phyloP scores from a whole-genome alignment of 2,329 filamentous ascomycete genomes.

The Acephala macrosclerotiorum region DNA sequence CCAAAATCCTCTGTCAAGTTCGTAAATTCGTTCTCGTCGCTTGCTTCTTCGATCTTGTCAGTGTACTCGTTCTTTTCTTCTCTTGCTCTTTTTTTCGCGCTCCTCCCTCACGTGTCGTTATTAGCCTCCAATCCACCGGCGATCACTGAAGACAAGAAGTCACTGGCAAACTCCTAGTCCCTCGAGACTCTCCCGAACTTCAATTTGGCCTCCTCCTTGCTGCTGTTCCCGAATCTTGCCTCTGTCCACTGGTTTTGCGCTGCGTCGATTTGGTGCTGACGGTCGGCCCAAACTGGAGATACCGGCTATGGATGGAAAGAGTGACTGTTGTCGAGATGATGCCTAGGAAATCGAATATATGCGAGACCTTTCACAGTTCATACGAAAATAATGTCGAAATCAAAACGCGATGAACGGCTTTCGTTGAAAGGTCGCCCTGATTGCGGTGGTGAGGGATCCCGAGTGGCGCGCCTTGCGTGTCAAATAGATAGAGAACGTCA shows the following conservation, averaged over 20 bases:
- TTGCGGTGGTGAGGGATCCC: slow-evolving; percentile 12
- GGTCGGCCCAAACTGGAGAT: neutral
- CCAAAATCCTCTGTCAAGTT: neutral
- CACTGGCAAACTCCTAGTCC: neutral
- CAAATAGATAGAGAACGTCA: slow-evolving; percentile 21
- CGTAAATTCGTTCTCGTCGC: neutral
- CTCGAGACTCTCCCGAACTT: neutral
- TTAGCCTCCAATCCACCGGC: neutral
- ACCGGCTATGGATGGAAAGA: neutral
- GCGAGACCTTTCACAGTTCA: slow-evolving; percentile 1
- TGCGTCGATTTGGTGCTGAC: neutral
- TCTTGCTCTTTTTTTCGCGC: neutral
- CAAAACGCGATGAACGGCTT: neutral
- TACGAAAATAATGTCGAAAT: neutral
- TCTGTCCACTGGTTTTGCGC: neutral
- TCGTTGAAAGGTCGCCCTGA: neutral
- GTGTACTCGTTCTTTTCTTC: neutral
- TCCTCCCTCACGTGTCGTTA: neutral
- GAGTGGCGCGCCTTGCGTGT: slow-evolving; percentile 26
- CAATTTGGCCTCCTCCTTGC: neutral
- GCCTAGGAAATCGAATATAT: neutral
- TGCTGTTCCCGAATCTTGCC: neutral
- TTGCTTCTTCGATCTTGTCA: neutral
- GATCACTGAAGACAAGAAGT: neutral
- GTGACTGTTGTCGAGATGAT: neutral